Conservation (phyloP, 805 yeast species). For the Hanseniaspora lachancei region DNA sequence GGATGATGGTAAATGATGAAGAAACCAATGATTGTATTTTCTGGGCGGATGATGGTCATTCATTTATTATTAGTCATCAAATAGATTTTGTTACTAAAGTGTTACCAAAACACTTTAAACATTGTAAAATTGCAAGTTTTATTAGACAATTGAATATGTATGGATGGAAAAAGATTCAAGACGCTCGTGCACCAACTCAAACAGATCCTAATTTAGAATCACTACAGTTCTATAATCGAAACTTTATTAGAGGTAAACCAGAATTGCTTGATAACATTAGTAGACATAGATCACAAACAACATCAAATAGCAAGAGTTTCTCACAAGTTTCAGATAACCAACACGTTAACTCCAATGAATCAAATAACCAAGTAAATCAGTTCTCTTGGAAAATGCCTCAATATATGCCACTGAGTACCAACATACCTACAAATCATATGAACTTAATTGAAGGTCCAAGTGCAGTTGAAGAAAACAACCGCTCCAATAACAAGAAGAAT, state of each 20-base stretch:
- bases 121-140: conserved; percentile 87
- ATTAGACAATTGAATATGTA: conserved; percentile 96
- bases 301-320: conserved; percentile 1
- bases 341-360: background rate
- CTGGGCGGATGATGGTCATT: conserved; percentile 77
- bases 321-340: background rate
- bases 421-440: background rate
- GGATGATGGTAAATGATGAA: conserved; percentile 90
- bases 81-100: conserved; percentile 58
- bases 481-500: conserved; percentile 17
- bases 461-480: background rate
- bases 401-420: conserved; percentile 5
- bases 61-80: conserved; percentile 77
- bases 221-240: conserved; percentile 79
- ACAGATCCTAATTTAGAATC: conserved; percentile 54
- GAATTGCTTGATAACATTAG: conserved; percentile 76
- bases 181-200: conserved; percentile 63
- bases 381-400: conserved; percentile 11
- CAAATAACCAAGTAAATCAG: background rate
- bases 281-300: conserved; percentile 38
- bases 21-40: conserved; percentile 54
- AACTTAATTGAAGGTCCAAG: conserved; percentile 8
- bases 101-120: conserved; percentile 87
- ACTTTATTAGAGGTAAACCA: conserved; percentile 63
- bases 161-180: conserved; percentile 98